These are phyloP conservation scores for Skeletonema tropicum DNA, from an alignment of 108 stramenopile genomes.

Conservation along the genomic window DNA sequence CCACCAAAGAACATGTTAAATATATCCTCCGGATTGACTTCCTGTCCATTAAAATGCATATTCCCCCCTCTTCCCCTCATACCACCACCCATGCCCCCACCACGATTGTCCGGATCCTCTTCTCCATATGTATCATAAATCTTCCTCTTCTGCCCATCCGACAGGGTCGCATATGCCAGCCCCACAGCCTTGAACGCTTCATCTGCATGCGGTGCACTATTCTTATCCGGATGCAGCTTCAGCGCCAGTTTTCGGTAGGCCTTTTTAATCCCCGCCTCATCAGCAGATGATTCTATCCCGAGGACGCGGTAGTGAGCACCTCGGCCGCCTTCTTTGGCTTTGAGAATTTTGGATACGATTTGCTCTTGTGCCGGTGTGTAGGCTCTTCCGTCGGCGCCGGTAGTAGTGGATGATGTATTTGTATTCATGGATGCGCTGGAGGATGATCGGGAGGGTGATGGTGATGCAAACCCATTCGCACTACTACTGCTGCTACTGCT, in stretches of 20 bases:
- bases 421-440: constrained; percentile 7
- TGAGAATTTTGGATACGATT: constrained; percentile 69
- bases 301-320: constrained; percentile 91
- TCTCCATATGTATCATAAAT: constrained; percentile 92
- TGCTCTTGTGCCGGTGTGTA: constrained; percentile 74
- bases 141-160: constrained; percentile 83
- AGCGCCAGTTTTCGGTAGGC: constrained; percentile 90
- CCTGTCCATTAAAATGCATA: constrained; percentile 66
- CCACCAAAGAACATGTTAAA: constrained; percentile 98
- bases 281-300: constrained; percentile 57
- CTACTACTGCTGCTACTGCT: background rate
- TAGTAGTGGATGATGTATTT: too few relatives aligned
- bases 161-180: constrained; percentile 87
- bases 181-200: constrained; percentile 96
- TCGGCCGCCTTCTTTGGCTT: constrained; percentile 74
- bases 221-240: constrained; percentile 93
- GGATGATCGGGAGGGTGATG: constrained; percentile 11
- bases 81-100: constrained; percentile 64
- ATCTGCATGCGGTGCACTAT: constrained; percentile 88
- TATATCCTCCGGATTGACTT: constrained; percentile 91
- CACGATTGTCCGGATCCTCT: constrained; percentile 91
- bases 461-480: constrained; percentile 14
- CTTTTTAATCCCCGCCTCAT: constrained; percentile 84
- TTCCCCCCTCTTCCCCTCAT: constrained; percentile 52
- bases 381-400: constrained; percentile 58